Base-by-base conservation (phyloP, 2,329 filamentous ascomycete genomes). In the Ophiostoma himal-ulmi region DNA sequence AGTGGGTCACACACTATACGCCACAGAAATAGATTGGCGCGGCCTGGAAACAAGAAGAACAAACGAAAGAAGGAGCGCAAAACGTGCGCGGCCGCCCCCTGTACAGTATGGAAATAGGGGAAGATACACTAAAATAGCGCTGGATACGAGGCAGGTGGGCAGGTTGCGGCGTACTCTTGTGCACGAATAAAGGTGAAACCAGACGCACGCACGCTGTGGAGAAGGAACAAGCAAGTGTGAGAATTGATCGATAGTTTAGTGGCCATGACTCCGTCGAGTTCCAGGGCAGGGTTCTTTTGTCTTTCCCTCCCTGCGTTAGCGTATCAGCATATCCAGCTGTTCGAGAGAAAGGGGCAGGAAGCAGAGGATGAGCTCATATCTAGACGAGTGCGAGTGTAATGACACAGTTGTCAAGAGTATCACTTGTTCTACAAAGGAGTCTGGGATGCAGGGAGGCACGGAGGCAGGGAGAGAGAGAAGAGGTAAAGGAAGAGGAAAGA, bases 1-100 rank as follows among this genome's bases (percentile, higher is more conserved):
- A 22, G 60, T 69, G 69, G 44, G 65, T 65, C 69, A 69, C 34
- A 70, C 71, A 34, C 22, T 62, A 68, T 20, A 54, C 54, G 54
- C 69, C 66, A 69, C 68, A 69, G 22, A 54, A 70, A 68, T 68
- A 68, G 64, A 72, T 72, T 70, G 71, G 69, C 60, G 62, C 71
- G 67, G 71, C 34, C 44, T 37, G 22, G 68, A 70, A 68, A 62
- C 37, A 20, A 37, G 41, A 44, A 68, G 10, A 57, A 20, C n/a
- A 34, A 34, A 57, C 8, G 62, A 4, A 52, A 30, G 34, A 36
- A 30, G 10, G 22, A 57, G 39, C 30, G 39, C 22, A 64, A 44
- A 65, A 39, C 39, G 39, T 69, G 60, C 68, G 57, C 26, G 26
- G 57, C 57, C 57, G 54, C 54, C 37, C 37, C 22, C 37, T 48